Conservation (phyloP, 2,329 filamentous ascomycete species). For the Helminthosporium solani region DNA sequence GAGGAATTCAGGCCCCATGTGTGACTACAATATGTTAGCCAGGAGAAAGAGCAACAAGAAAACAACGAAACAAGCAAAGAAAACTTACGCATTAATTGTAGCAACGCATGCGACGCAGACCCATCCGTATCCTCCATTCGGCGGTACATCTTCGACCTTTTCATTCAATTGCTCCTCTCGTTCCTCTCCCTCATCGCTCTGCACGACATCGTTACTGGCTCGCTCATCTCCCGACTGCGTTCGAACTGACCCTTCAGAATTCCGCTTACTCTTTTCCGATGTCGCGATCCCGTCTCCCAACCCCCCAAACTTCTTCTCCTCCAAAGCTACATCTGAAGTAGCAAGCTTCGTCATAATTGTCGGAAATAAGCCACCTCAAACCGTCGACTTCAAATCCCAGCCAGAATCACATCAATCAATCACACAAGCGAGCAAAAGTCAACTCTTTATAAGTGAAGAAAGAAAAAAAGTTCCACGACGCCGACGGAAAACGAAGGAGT, state of each 20-base stretch:
- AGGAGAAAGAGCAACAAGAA: not conserved
- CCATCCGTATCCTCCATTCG: slow-evolving; percentile 64
- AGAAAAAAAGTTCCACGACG: too few species aligned
- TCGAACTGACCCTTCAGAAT: not conserved
- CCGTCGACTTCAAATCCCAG: not conserved
- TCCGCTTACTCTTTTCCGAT: slow-evolving; percentile 9
- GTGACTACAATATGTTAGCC: slow-evolving; percentile 49
- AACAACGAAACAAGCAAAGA: not conserved
- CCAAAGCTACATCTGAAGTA: not conserved
- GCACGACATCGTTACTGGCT: not conserved
- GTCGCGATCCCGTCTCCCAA: not conserved
- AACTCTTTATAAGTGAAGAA: too few species aligned
- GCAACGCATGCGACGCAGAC: slow-evolving; percentile 48
- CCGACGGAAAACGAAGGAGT: too few species aligned
- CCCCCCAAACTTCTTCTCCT: not conserved
- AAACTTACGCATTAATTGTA: slow-evolving; percentile 38
- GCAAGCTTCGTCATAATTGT: not conserved
- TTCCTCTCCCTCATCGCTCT: not conserved
- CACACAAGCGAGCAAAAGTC: too few species aligned
- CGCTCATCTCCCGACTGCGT: not conserved
- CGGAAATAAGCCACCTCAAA: not conserved
- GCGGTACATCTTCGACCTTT: slow-evolving; percentile 45
- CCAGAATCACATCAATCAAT: too few species aligned
- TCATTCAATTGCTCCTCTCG: slow-evolving; percentile 5
- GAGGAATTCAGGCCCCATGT: slow-evolving; percentile 74